Percentiles rank a stretch among this genome's conserved stretches.
Conservation (phyloP, 495 filamentous ascomycete genomes). For the Neurospora sp. region DNA sequence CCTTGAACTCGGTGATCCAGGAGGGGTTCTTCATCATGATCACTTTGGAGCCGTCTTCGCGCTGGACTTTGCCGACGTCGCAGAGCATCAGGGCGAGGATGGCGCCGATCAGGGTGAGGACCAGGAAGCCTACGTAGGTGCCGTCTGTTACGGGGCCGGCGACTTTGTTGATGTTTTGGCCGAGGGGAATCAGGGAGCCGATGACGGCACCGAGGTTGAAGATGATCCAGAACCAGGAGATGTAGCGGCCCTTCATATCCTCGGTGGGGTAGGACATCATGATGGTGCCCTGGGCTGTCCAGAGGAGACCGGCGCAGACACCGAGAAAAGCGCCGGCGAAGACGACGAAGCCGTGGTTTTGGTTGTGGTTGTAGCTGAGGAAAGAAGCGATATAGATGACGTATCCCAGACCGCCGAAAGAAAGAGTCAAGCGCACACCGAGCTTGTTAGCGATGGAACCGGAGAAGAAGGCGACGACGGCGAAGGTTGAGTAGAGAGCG, state of each 20-base stretch:
- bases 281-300: conserved; percentile 87
- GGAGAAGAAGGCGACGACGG: conserved; percentile 79
- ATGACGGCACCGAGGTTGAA: conserved; percentile 92
- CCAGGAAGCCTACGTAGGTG: conserved; percentile 85
- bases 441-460: conserved; percentile 69
- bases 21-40: conserved; percentile 83
- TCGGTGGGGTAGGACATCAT: conserved; percentile 93
- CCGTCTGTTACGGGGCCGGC: conserved; percentile 61
- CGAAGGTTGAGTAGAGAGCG: conserved; percentile 74
- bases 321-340: conserved; percentile 66
- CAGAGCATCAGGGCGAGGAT: conserved; percentile 61
- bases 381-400: conserved; percentile 72
- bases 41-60: conserved; percentile 65
- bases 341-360: conserved; percentile 66
- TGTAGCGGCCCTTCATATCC: conserved; percentile 74
- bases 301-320: conserved; percentile 76
- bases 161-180: conserved; percentile 61
- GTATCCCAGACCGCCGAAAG: conserved; percentile 79
- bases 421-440: conserved; percentile 62
- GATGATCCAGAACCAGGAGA: conserved; percentile 88
- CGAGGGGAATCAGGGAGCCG: conserved; percentile 75
- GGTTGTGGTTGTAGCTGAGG: conserved; percentile 71
- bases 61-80: conserved; percentile 66
- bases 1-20: conserved; percentile 66
- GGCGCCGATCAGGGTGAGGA: conserved; percentile 73